Evolutionary conservation across 371 early-diverging fungal genomes (phyloP), one percentile per base, ranked within the genome.

Genomic region (Funneliformis caledonium): DNA sequence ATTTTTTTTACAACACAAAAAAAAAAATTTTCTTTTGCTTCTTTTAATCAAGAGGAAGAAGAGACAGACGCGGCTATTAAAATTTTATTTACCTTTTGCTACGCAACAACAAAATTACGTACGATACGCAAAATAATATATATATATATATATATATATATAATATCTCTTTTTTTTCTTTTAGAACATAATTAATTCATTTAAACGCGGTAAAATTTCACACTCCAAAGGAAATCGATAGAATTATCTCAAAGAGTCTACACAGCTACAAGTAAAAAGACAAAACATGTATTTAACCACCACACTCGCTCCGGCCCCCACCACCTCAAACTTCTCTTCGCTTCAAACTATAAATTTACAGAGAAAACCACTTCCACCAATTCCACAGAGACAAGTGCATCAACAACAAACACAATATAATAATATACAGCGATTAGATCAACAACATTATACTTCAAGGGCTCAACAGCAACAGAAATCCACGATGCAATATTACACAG

Each of bases 261-360:
- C 62, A 26, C 5, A 62, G 22, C 10, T 7, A 7, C 4, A 31
- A 7, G 33, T 12, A 31, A 62, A 70, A 70, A 72, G 10, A 43
- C 22, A 19, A 70, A 70, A 22, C 10, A 72, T 72, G 72, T 72
- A 72, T 72, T 72, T 72, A 72, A 47, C 72, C 4, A 47, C 48
- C 9, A 72, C 72, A 22, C 72, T 72, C 26, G 43, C 72, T 1
- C 22, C 72, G 11, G 5, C 72, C 0, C 48, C 72, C 26, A 48
- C 72, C 26, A 22, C 48, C 47, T 50, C 72, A 45, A 47, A 43
- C 6, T 72, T 48, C 31, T 72, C 72, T 72, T 31, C 72, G 26
- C 26, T 72, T 12, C 48, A 47, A 72, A 43, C 72, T 22, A 72
- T 72, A 72, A 72, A 72, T 72, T 72, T 72, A 72, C 72, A 72